phyloP scores from a whole-genome alignment of 2,329 filamentous ascomycete genomes.

The Gliomastix tumulicola region DNA sequence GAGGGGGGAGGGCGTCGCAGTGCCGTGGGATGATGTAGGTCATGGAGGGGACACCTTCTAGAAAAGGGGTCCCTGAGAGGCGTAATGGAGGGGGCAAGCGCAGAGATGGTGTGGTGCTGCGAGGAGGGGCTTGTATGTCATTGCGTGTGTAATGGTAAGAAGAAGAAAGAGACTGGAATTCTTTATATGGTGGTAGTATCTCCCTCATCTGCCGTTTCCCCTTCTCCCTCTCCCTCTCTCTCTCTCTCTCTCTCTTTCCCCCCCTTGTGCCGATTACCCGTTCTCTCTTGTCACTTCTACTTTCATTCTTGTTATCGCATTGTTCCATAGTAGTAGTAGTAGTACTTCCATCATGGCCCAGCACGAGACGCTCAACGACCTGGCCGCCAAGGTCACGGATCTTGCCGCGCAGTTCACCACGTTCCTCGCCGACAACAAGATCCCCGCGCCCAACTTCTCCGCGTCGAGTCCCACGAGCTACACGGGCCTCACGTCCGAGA shows the following conservation, averaged over 20 bases:
- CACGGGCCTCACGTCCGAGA: constrained; percentile 29
- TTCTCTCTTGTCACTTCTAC: constrained; percentile 4
- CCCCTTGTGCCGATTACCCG: constrained; percentile 2
- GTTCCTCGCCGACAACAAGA: constrained; percentile 31
- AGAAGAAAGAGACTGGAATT: too few relatives aligned
- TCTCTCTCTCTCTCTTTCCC: neutral
- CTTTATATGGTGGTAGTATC: neutral
- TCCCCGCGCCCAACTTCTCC: constrained; percentile 31
- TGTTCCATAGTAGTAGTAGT: too few relatives aligned
- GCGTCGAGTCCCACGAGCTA: constrained; percentile 35
- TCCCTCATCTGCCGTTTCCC: neutral
- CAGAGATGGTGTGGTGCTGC: too few relatives aligned
- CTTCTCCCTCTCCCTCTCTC: neutral
- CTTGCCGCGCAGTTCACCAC: constrained; percentile 31
- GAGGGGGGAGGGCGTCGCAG: too few relatives aligned
- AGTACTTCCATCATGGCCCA: constrained; percentile 16
- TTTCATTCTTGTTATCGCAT: neutral
- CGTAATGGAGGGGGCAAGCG: too few relatives aligned
- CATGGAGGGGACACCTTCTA: too few relatives aligned
- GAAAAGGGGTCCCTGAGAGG: too few relatives aligned
- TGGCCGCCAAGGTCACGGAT: constrained; percentile 36
- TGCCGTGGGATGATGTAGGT: too few relatives aligned
- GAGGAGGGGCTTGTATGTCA: too few relatives aligned
- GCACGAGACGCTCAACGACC: constrained; percentile 27
- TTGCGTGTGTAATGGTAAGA: too few relatives aligned